Base-by-base conservation (phyloP, 163 green algal genomes). In the Scenedesmus sp. region DNA sequence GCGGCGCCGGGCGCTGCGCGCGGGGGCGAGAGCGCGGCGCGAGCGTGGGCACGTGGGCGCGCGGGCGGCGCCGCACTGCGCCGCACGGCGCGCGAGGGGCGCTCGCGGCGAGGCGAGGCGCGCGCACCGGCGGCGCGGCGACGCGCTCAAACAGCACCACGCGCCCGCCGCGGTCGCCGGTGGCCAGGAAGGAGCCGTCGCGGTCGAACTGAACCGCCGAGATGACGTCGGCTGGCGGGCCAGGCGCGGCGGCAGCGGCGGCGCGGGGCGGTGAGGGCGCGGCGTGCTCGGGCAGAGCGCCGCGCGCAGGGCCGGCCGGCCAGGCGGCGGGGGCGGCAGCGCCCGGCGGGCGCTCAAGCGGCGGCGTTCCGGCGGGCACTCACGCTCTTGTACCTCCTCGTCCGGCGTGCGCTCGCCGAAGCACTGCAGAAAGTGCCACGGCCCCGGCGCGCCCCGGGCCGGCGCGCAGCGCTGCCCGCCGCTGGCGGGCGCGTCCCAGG, bases 381-480 rank as follows among this genome's bases (percentile, higher is more conserved):
- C 78, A 97, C 95, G 95, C 70, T 98, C 93, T 65, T 98, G 94
- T 9, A 98, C 93, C 62, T 98, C 92, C 77, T 99, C 96, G 1
- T 90, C 93, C 39, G 93, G 89, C 24, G 88, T 90, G 0, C 95
- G 84, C 60, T 99, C 96, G 4, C 96, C 96, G 86, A 99, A 99
- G 57, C 97, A 96, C 58, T 99, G 96, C 22, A 95, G 78, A 64
- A 98, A 99, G 42, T 95, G 88, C 95, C 95, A 99, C 11, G 98
- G 91, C 45, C 56, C 56, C 56, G 56, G 56, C 11, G 56, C n/a
- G n/a, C n/a, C n/a, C n/a, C n/a, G n/a, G n/a, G n/a, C n/a, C n/a
- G n/a, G n/a, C n/a, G n/a, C n/a, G n/a, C n/a, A n/a, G n/a, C n/a
- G n/a, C n/a, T n/a, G n/a, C n/a, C n/a, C n/a, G n/a, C n/a, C n/a